phyloP scores from a whole-genome alignment of 805 yeast genomes.

The Hanseniaspora occidentalis region DNA sequence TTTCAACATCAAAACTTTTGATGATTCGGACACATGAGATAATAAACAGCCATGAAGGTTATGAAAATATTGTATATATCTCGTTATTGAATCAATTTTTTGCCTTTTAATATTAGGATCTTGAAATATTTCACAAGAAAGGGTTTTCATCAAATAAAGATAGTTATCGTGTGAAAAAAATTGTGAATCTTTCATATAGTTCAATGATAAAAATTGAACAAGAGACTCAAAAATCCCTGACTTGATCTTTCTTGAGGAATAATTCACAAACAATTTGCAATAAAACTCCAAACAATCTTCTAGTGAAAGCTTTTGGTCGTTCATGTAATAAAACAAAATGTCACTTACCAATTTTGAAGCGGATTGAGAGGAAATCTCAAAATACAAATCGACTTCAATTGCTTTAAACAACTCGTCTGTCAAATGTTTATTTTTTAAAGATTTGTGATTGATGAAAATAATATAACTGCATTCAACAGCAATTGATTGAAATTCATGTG shows the following conservation, averaged over 20 bases:
- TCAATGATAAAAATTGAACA: conserved; percentile 23
- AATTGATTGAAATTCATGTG: not conserved
- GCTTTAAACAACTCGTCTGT: conserved; percentile 5
- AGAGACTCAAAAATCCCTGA: conserved; percentile 27
- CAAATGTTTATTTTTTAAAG: not conserved
- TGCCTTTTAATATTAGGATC: conserved; percentile 12
- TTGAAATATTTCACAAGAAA: conserved; percentile 19
- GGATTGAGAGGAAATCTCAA: not conserved
- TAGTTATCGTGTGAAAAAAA: conserved; percentile 19
- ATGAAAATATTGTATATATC: conserved; percentile 15
- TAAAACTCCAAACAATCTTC: conserved; percentile 15
- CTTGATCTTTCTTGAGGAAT: conserved; percentile 16
- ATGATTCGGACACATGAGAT: conserved; percentile 23
- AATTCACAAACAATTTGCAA: conserved; percentile 11
- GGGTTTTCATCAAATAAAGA: conserved; percentile 13
- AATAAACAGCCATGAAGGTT: conserved; percentile 14
- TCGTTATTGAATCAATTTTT: conserved; percentile 12
- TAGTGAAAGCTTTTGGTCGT: conserved; percentile 10
- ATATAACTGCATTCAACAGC: conserved; percentile 1
- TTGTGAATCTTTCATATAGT: conserved; percentile 15
- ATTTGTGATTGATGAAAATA: conserved; percentile 2
- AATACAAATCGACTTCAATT: not conserved
- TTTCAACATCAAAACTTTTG: conserved; percentile 22
- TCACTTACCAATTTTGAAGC: not conserved
- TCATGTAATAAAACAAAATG: not conserved